Evolutionary conservation across 371 early-diverging fungal species (phyloP), one percentile per base, ranked within the genome.

Genomic region (Mortierella sp.): DNA sequence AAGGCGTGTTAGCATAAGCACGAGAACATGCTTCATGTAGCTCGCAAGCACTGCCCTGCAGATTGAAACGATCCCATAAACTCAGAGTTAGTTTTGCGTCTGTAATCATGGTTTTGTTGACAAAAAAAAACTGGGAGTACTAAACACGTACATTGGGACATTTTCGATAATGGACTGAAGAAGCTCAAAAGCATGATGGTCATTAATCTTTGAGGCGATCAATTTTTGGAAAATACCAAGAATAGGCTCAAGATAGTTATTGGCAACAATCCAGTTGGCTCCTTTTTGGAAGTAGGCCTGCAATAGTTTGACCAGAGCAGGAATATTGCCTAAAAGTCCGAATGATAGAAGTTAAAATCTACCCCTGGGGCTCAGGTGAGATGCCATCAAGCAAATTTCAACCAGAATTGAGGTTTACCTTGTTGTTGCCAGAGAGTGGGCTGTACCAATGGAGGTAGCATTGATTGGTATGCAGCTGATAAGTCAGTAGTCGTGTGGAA

Each of bases 201-300:
- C 98, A 70, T 94, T 93, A 28, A 91, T 71, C 47, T 92, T 90
- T 21, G 96, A 95, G 18, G 91, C 84, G n/a, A 97, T 83, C 21
- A 99, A 86, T 66, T 95, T 96, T 73, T 97, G 97, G 84, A 93
- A 97, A 16, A 98, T 92, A 66, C 99, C 99, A 45, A 99, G 89
- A 46, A 98, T 88, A 14, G 95, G 89, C 55, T 89, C 88, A 60
- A 99, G 74, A 60, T 93, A 90, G 57, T 90, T 89, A 43, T 84
- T 81, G 19, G 84, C 82, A 1, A 87, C 80, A 58, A 91, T 86
- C 68, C 85, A 82, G 12, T 60, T 63, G 15, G 92, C 84, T 25
- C 93, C 95, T 62, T 92, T 89, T 48, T 84, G 80, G 72, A 99
- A 74, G 80, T 94, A 98, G 28, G 95, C 90, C 74, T 93, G 92